Percentiles rank a stretch among this genome's conserved stretches.
Evolutionary conservation across 805 yeast genomes (phyloP).

Genomic region (Aciculoconidium aculeatum): DNA sequence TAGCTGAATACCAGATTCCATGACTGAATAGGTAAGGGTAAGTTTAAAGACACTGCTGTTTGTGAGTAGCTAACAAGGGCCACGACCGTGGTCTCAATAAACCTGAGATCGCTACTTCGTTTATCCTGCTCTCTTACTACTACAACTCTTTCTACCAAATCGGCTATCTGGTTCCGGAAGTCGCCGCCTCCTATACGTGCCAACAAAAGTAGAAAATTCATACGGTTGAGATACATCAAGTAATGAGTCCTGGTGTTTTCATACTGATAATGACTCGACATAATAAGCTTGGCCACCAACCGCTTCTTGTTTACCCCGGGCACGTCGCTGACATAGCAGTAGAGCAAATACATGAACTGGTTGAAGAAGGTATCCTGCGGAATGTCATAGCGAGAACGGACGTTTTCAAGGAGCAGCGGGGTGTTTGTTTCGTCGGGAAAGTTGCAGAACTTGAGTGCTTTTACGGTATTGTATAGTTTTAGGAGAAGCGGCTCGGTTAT

Average conservation of each 20-base stretch:
- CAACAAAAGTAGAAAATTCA: slow-evolving; percentile 31
- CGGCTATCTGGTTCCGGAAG: slow-evolving; percentile 22
- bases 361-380: slow-evolving; percentile 28
- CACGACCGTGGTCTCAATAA: too few species aligned
- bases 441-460: slow-evolving; percentile 29
- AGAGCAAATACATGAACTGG: slow-evolving; percentile 29
- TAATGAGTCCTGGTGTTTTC: slow-evolving; percentile 19
- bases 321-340: slow-evolving; percentile 24
- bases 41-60: too few species aligned
- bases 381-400: slow-evolving; percentile 22
- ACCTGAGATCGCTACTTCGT: slow-evolving; percentile 18
- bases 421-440: slow-evolving; percentile 27
- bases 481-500: too few species aligned
- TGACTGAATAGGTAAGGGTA: too few species aligned
- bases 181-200: slow-evolving; percentile 30
- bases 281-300: slow-evolving; percentile 30
- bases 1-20: too few species aligned
- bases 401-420: slow-evolving; percentile 17
- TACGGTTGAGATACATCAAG: slow-evolving; percentile 30
- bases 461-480: slow-evolving; percentile 23
- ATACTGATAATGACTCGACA: slow-evolving; percentile 32
- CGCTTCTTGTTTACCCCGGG: slow-evolving; percentile 16
- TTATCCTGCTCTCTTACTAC: too few species aligned
- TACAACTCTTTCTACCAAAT: slow-evolving; percentile 19
- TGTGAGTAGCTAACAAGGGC: too few species aligned